Conservation (phyloP, 2,329 filamentous ascomycete genomes). For the Fusarium chlamydosporum region DNA sequence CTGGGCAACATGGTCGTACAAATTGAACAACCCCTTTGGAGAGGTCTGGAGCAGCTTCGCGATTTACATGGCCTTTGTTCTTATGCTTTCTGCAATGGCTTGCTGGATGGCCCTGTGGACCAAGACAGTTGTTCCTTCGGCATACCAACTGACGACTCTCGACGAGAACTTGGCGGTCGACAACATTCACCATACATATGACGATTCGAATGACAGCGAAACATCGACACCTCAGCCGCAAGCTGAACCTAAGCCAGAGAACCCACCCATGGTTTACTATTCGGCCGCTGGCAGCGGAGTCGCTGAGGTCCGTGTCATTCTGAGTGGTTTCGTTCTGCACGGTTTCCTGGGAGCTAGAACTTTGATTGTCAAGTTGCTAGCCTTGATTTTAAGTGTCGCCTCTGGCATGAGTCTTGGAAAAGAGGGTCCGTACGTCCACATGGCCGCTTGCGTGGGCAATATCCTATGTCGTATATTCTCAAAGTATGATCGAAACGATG, state of each 20-base stretch:
- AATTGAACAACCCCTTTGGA: conserved; percentile 62
- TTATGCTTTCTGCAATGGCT: conserved; percentile 77
- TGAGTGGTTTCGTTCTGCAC: conserved; percentile 97
- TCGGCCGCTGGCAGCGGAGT: conserved; percentile 96
- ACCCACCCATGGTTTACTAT: conserved; percentile 90
- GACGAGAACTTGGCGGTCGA: conserved; percentile 92
- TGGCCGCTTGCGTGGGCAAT: conserved; percentile 94
- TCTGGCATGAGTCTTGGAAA: conserved; percentile 96
- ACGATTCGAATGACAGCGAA: conserved; percentile 61
- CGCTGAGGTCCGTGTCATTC: conserved; percentile 95
- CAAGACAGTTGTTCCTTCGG: conserved; percentile 94
- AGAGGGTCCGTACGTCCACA: conserved; percentile 96
- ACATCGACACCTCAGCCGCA: conserved; percentile 61
- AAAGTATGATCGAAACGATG: conserved; percentile 96
- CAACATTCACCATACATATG: conserved; percentile 55
- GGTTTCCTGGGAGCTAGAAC: conserved; percentile 93
- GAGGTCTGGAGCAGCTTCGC: conserved; percentile 79
- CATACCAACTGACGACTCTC: conserved; percentile 86
- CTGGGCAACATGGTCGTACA: conserved; percentile 70
- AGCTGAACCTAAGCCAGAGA: conserved; percentile 55
- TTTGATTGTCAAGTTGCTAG: conserved; percentile 85
- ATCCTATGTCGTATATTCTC: conserved; percentile 93
- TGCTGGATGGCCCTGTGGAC: conserved; percentile 88
- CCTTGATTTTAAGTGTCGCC: conserved; percentile 87
- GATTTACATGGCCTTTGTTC: conserved; percentile 80